phyloP scores from a whole-genome alignment of 2,329 filamentous ascomycete species.

The Fusarium transvaalense region DNA sequence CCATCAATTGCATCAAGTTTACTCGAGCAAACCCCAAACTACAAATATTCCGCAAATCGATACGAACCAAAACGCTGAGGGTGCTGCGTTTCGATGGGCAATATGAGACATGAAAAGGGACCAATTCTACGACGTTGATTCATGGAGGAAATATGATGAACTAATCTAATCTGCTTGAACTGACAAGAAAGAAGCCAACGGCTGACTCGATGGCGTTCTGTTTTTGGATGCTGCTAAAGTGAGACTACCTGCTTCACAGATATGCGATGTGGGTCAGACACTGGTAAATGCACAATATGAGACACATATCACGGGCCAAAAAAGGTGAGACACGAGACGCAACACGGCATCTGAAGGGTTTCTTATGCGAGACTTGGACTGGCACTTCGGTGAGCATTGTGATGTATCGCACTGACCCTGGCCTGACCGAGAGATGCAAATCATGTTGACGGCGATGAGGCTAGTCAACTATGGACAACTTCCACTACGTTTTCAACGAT shows the following conservation, averaged over 20 bases:
- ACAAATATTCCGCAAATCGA: not conserved
- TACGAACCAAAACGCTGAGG: not conserved
- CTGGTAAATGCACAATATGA: conserved; percentile 30
- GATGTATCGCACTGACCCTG: conserved; percentile 7
- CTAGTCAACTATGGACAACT: conserved; percentile 1
- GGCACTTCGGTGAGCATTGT: conserved; percentile 22
- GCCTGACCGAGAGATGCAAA: conserved; percentile 20
- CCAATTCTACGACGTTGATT: conserved; percentile 13
- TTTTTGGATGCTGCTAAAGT: conserved; percentile 26
- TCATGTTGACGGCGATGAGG: not conserved
- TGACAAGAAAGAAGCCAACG: conserved; percentile 3
- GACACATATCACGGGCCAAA: conserved; percentile 40
- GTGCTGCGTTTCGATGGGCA: not conserved
- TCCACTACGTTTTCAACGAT: not conserved
- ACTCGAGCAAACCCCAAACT: not conserved
- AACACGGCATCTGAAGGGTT: conserved; percentile 27
- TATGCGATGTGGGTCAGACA: conserved; percentile 39
- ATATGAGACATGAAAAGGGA: conserved; percentile 4
- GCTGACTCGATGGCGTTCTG: not conserved
- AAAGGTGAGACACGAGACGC: conserved; percentile 34
- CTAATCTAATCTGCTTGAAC: not conserved
- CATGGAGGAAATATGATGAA: conserved; percentile 13
- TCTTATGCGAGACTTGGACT: conserved; percentile 12
- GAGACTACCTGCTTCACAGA: conserved; percentile 32
- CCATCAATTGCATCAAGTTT: not conserved